A percentile compares a stretch with the other conserved stretches of the same genome.
Conservation (phyloP, 2,329 filamentous ascomycete genomes). For the Ascochyta koolunga region DNA sequence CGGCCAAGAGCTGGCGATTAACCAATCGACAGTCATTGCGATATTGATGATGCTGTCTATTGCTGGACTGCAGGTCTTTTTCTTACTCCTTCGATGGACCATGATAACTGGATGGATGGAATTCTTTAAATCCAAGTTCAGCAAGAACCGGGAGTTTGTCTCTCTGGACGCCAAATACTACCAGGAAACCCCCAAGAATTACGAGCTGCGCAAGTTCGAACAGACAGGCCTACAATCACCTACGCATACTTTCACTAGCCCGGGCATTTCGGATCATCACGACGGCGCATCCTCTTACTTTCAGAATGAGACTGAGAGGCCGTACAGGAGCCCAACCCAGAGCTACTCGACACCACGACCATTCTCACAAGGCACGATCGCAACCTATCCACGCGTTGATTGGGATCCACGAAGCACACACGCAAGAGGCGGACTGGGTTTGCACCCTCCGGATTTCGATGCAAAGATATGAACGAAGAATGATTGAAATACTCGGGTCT, state of each 20-base stretch:
- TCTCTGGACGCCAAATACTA: constrained; percentile 74
- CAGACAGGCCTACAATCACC: constrained; percentile 31
- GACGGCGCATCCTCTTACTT: constrained; percentile 46
- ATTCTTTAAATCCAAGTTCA: constrained; percentile 58
- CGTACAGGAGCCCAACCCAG: constrained; percentile 46
- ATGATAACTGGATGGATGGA: constrained; percentile 86
- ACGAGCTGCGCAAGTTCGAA: constrained; percentile 46
- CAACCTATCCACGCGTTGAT: constrained; percentile 29
- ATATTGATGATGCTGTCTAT: constrained; percentile 81
- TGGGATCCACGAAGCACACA: constrained; percentile 47
- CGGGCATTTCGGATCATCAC: constrained; percentile 27
- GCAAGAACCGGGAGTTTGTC: constrained; percentile 78
- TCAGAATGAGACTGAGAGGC: constrained; percentile 43
- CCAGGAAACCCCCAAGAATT: constrained; percentile 40
- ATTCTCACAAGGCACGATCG: constrained; percentile 35
- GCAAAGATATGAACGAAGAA: constrained; percentile 37
- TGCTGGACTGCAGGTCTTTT: constrained; percentile 82
- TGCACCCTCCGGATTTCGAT: constrained; percentile 45
- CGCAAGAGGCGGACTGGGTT: constrained; percentile 49
- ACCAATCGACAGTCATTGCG: constrained; percentile 77
- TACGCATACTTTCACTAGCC: constrained; percentile 35
- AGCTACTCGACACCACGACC: constrained; percentile 53
- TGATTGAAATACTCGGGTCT: background rate
- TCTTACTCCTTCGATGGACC: constrained; percentile 81
- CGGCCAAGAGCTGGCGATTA: constrained; percentile 69